These are phyloP conservation scores for Trichoderma koningiopsis DNA, from an alignment of 2,329 filamentous ascomycete genomes.

Conservation along the genomic window DNA sequence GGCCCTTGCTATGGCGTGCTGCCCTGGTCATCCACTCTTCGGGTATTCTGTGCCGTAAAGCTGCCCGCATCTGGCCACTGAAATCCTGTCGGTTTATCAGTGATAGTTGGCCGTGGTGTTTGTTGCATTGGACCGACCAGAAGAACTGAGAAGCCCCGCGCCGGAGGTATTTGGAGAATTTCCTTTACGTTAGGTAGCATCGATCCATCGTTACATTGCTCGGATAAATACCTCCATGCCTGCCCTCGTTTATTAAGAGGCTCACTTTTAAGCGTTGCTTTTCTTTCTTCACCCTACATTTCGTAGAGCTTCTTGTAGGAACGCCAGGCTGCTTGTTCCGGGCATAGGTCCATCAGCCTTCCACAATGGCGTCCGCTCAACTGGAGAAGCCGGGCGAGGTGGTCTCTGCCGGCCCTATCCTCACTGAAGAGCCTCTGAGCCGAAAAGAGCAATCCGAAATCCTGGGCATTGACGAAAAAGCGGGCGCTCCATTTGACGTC, in stretches of 20 bases:
- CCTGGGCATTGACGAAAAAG: conserved; percentile 26
- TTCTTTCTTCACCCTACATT: not conserved
- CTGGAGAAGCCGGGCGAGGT: conserved; percentile 10
- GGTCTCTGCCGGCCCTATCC: conserved; percentile 6
- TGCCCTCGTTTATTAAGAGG: not conserved
- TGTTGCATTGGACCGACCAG: not conserved
- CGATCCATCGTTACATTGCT: not conserved
- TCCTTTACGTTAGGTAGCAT: conserved; percentile 4
- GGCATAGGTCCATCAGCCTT: not conserved
- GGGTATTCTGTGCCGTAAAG: conserved; percentile 15
- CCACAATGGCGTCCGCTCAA: conserved; percentile 21
- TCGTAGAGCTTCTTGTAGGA: not conserved
- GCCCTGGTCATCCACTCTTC: conserved; percentile 13
- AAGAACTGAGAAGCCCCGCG: not conserved
- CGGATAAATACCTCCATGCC: conserved; percentile 12
- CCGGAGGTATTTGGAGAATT: not conserved
- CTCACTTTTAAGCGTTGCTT: not conserved
- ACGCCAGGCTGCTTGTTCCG: conserved; percentile 2
- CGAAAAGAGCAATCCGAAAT: conserved; percentile 21
- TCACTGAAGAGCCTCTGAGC: not conserved
- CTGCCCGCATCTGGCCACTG: not conserved
- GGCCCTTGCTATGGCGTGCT: conserved; percentile 20
- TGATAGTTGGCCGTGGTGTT: not conserved
- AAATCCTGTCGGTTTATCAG: not conserved
- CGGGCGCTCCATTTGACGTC: not conserved